Evolutionary conservation across 805 yeast genomes (phyloP).

Genomic region (Barnettozyma pratensis): DNA sequence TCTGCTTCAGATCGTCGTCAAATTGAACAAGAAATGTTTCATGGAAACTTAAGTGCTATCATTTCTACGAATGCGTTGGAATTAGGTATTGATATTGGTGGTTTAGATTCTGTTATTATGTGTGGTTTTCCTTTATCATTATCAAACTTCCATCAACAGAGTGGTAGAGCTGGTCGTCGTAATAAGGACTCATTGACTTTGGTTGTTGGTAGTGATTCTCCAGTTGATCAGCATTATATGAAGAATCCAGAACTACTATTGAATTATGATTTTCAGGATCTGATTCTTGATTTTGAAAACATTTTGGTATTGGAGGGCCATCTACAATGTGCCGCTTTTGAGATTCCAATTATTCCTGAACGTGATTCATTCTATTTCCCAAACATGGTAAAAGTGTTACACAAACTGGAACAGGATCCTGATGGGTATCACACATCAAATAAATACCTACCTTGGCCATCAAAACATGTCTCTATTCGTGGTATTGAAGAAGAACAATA

Average conservation of each 20-base stretch:
- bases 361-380: slow-evolving; percentile 57
- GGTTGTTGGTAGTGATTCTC: slow-evolving; percentile 75
- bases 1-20: slow-evolving; percentile 78
- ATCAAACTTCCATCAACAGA: slow-evolving; percentile 88
- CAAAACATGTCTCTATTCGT: slow-evolving; percentile 68
- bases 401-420: slow-evolving; percentile 33
- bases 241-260: slow-evolving; percentile 58
- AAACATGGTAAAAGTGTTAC: slow-evolving; percentile 22
- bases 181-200: slow-evolving; percentile 79
- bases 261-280: slow-evolving; percentile 49
- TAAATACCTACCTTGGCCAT: slow-evolving; percentile 76
- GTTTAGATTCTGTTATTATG: slow-evolving; percentile 83
- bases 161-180: slow-evolving; percentile 96
- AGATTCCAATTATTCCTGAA: slow-evolving; percentile 52
- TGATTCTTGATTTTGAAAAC: slow-evolving; percentile 57
- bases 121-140: slow-evolving; percentile 91
- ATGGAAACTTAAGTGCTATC: slow-evolving; percentile 78
- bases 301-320: slow-evolving; percentile 69
- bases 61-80: slow-evolving; percentile 95
- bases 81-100: slow-evolving; percentile 92
- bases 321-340: slow-evolving; percentile 92
- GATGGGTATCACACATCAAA: slow-evolving; percentile 51
- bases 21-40: slow-evolving; percentile 87
- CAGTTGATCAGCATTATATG: slow-evolving; percentile 83
- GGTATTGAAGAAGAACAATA: slow-evolving; percentile 77